Base-by-base conservation (phyloP, 768 basidiomycete species). In the Rhodotorula babjevae region DNA sequence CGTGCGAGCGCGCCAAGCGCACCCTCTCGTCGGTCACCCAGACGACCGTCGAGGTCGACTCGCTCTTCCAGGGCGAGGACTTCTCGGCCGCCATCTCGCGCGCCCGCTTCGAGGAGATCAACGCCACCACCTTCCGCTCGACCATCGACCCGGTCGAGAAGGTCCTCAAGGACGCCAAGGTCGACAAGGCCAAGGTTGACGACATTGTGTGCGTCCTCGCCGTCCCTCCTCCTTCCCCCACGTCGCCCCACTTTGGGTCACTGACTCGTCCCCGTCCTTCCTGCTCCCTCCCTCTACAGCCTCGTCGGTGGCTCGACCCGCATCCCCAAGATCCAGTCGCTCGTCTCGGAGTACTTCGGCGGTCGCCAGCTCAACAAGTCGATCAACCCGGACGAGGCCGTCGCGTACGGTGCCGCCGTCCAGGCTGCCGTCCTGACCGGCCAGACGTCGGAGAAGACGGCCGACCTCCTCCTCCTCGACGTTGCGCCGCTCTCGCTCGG, bases 41-140 rank as follows among this genome's bases (percentile, higher is more conserved):
- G 85, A 99, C 96, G 80, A 97, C 95, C 72, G 90, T 99, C 78
- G 96, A 99, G 84, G 94, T 99, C 78, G 96, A 99, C 85, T 99
- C 96, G 25, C 88, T 99, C 79, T 97, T 85, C 87, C 90, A 93
- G 88, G 93, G 96, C 77, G 90, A 92, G 82, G 96, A 99, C 85
- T 99, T 99, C 87, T 92, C 91, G 58, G 90, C 96, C 80, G 95
- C 90, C 84, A 96, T 99, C 83, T 95, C 93, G 78, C 93, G 96
- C 87, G 96, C 96, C 79, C 92, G 96, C 82, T 99, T 99, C 85
- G 96, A 99, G 85, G 96, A 99, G 85, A 97, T 98, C 85, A 97
- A 98, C 81, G 93, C 93, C 76, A 79, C 83, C 61, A 84, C 90
- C 80, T 99, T 99, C 89, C 96, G 94, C 83, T 95, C 93, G 44